These are phyloP conservation scores for Skeletonema menzelii DNA, from an alignment of 108 stramenopile species.

Conservation along the genomic window DNA sequence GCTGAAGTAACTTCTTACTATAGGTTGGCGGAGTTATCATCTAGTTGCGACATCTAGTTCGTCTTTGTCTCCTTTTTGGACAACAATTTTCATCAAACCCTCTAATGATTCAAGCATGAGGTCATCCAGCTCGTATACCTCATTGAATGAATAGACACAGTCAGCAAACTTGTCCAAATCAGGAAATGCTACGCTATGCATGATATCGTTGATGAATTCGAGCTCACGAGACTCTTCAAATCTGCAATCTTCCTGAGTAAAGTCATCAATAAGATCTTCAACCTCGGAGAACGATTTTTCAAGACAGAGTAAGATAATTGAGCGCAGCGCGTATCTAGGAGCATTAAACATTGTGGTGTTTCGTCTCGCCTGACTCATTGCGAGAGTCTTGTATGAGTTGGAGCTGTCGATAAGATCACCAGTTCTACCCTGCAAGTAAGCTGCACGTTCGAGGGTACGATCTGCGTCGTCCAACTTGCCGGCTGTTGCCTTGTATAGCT, in stretches of 20 bases:
- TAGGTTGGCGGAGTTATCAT: neutral
- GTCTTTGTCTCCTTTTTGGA: neutral
- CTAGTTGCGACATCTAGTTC: no score
- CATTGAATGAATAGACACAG: constrained; percentile 19
- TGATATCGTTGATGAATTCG: constrained; percentile 21
- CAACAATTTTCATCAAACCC: constrained; percentile 3
- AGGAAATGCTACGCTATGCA: constrained; percentile 6
- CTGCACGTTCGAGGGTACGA: constrained; percentile 11
- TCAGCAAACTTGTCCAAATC: constrained; percentile 32
- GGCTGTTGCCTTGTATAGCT: constrained; percentile 32
- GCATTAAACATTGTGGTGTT: constrained; percentile 27
- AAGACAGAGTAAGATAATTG: constrained; percentile 13
- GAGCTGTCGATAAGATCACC: constrained; percentile 23
- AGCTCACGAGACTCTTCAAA: constrained; percentile 34
- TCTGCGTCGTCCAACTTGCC: constrained; percentile 14
- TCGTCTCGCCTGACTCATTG: constrained; percentile 14
- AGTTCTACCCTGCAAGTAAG: constrained; percentile 28
- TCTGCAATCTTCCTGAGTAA: constrained; percentile 15
- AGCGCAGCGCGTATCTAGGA: constrained; percentile 13
- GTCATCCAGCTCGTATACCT: constrained; percentile 19
- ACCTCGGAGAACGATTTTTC: constrained; percentile 6
- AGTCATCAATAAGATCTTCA: constrained; percentile 10
- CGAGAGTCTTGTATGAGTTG: constrained; percentile 21
- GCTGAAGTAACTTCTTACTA: constrained; percentile 6
- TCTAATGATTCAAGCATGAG: constrained; percentile 22